Percentiles rank a stretch among this genome's conserved stretches.
Evolutionary conservation across 2,329 filamentous ascomycete genomes (phyloP).

Genomic region (Aschersonia sp.): DNA sequence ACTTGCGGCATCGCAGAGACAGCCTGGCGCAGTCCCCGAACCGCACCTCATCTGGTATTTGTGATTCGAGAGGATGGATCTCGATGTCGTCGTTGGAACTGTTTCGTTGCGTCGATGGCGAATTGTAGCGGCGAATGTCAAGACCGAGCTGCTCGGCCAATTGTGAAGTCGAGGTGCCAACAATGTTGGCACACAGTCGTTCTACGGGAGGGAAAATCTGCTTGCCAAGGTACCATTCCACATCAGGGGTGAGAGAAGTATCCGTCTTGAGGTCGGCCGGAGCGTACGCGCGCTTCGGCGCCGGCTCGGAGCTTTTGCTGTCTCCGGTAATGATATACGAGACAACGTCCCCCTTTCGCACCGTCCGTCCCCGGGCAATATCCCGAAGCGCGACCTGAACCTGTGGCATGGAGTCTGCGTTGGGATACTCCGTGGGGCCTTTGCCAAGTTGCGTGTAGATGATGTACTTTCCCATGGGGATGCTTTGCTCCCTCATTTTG

Average conservation of each 20-base stretch:
- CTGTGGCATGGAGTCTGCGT: slow-evolving; percentile 88
- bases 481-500: slow-evolving; percentile 69
- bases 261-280: slow-evolving; percentile 71
- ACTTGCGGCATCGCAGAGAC: slow-evolving; percentile 64
- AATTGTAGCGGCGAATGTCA: slow-evolving; percentile 71
- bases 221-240: slow-evolving; percentile 98
- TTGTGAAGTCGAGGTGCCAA: slow-evolving; percentile 77
- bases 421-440: slow-evolving; percentile 82
- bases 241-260: slow-evolving; percentile 64
- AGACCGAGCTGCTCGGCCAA: slow-evolving; percentile 89
- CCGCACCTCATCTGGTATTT: slow-evolving; percentile 80
- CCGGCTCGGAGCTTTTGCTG: slow-evolving; percentile 46
- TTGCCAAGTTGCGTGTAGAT: slow-evolving; percentile 98
- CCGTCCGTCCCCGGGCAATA: slow-evolving; percentile 68
- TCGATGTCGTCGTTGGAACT: slow-evolving; percentile 46
- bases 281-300: slow-evolving; percentile 80
- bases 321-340: slow-evolving; percentile 85
- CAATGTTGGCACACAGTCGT: slow-evolving; percentile 90
- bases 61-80: slow-evolving; percentile 84
- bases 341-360: slow-evolving; percentile 92
- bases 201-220: slow-evolving; percentile 97
- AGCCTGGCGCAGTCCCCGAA: slow-evolving; percentile 72
- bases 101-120: slow-evolving; percentile 27
- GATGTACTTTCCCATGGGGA: slow-evolving; percentile 79
- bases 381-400: slow-evolving; percentile 90